Percentiles rank a stretch among this genome's conserved stretches.
These are phyloP conservation scores for Pelargonium australe DNA, from an alignment of 441 rosid species.

Conservation along the genomic window DNA sequence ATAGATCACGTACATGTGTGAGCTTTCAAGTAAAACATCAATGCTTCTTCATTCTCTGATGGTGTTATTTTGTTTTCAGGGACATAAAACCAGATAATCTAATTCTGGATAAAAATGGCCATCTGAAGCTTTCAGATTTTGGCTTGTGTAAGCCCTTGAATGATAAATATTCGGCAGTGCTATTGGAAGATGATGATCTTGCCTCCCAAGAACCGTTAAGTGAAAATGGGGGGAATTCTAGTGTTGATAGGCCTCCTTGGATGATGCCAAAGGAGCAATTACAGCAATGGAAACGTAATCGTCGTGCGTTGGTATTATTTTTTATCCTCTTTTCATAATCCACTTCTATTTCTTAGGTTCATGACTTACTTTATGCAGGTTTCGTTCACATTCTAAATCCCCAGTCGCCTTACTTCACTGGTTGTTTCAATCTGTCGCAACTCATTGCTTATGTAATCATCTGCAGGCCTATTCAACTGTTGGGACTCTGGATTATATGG, in stretches of 20 bases:
- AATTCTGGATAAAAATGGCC: conserved; percentile 84
- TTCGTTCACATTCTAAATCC: not conserved
- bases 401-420: not conserved
- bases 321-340: conserved; percentile 12
- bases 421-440: conserved; percentile 7
- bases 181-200: conserved; percentile 52
- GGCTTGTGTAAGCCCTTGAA: conserved; percentile 98
- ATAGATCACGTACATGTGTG: conserved; percentile 1
- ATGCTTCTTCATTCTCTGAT: not conserved
- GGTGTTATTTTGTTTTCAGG: conserved; percentile 33
- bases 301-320: conserved; percentile 72
- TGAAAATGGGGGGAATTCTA: conserved; percentile 46
- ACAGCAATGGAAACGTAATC: conserved; percentile 86
- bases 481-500: conserved; percentile 94
- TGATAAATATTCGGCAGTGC: conserved; percentile 59
- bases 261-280: conserved; percentile 76
- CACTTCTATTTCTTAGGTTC: conserved; percentile 9
- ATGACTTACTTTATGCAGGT: conserved; percentile 1
- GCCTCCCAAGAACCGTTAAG: conserved; percentile 58
- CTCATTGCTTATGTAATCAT: conserved; percentile 13
- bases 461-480: conserved; percentile 92
- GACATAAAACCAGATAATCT: conserved; percentile 96
- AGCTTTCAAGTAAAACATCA: not conserved
- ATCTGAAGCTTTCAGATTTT: conserved; percentile 96
- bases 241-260: conserved; percentile 55